Base-by-base conservation (phyloP, 179 eudicot genomes). In the Heliamphora pulchella region DNA sequence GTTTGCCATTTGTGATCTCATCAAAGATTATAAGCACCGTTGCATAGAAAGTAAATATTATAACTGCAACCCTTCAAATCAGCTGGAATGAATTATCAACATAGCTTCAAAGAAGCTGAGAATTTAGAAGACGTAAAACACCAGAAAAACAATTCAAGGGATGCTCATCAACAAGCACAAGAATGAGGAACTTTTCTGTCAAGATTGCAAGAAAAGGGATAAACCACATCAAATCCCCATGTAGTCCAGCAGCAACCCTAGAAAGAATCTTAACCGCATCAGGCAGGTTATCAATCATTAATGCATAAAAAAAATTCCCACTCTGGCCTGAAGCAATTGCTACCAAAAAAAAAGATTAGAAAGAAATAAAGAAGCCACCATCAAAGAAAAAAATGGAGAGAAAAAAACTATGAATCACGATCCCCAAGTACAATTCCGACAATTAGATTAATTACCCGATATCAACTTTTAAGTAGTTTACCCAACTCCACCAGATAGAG, bases 221-320 rank as follows among this genome's bases (percentile, higher is more conserved):
- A 50, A 48, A 65, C 46, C 72, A 48, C 65, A 61, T 75, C 76
- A 39, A 15, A 3, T 22, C 78, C 79, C 57, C n/a, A 44, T 13
- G 61, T 6, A 10, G 51, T 18, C 57, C 18, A 41, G 57, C 18
- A 17, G 15, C 5, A 66, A 77, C 7, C n/a, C 44, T 22, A 73
- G 61, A 72, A 76, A 47, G 54, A 20, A 77, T 76, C 57, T 46
- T 51, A 15, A 20, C 71, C 71, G 63, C 71, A 50, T 78, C 72
- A 20, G 71, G 71, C 59, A 22, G 14, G 13, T 1, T 20, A 77
- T 48, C 10, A 61, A 77, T 61, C 68, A 46, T 14, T 61, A 46
- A 76, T 44, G 17, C 2, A 58, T 43, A 11, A n/a, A 4, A 22
- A 31, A 0, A 39, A 53, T 22, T 54, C 10, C 77, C 48, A 44